Percentiles rank a stretch among this genome's conserved stretches.
Conservation (phyloP, 2,329 filamentous ascomycete species). For the Periconia macrospinosa region DNA sequence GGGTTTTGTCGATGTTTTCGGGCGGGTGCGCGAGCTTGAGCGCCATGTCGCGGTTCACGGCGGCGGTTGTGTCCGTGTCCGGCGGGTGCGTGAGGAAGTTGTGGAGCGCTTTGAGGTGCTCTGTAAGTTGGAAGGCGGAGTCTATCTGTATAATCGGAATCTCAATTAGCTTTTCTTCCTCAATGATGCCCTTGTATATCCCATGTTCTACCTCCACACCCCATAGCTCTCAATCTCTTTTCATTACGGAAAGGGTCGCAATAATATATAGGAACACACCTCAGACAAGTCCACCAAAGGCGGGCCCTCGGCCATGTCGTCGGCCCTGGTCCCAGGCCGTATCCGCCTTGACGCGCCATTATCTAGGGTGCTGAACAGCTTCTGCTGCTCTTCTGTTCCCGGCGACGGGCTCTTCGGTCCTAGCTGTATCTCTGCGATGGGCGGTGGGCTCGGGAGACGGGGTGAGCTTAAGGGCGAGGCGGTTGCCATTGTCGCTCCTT, state of each 20-base stretch:
- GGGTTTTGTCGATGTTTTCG: slow-evolving; percentile 75
- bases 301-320: slow-evolving; percentile 89
- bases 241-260: not conserved
- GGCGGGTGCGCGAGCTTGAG: slow-evolving; percentile 77
- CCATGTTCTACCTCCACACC: too few species aligned
- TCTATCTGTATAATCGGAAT: slow-evolving; percentile 67
- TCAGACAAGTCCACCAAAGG: slow-evolving; percentile 83
- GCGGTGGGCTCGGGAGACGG: slow-evolving; percentile 90
- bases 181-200: too few species aligned
- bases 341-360: slow-evolving; percentile 81
- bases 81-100: slow-evolving; percentile 72
- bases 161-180: not conserved
- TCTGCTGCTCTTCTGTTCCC: slow-evolving; percentile 61
- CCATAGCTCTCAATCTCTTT: not conserved
- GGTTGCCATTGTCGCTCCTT: slow-evolving; percentile 31
- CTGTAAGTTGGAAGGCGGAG: slow-evolving; percentile 94
- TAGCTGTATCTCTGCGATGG: slow-evolving; percentile 91
- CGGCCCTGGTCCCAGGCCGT: slow-evolving; percentile 87
- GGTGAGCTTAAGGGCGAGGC: slow-evolving; percentile 72
- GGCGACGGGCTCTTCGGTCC: slow-evolving; percentile 74
- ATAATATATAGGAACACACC: too few species aligned
- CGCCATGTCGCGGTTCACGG: slow-evolving; percentile 77
- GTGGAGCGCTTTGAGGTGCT: slow-evolving; percentile 92
- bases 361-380: slow-evolving; percentile 60
- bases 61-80: slow-evolving; percentile 59